Evolutionary conservation across 225 moss, liverwort and hornwort genomes (phyloP).

Genomic region (Bryoerythrophyllum caledonicum): DNA sequence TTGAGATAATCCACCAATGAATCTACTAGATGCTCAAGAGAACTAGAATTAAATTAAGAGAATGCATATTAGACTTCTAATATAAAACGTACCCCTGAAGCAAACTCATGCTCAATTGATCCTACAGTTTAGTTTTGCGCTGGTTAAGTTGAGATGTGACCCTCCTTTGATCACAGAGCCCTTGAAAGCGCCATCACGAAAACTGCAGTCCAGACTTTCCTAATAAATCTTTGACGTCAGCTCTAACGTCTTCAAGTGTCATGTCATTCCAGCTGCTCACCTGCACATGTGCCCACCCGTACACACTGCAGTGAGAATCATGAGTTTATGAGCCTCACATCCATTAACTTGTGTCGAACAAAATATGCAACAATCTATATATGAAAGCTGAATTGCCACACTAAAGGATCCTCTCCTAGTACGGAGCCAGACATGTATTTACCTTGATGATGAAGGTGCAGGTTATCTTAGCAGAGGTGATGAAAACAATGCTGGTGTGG

Average conservation of each 20-base stretch:
- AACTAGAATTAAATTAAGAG: neutral
- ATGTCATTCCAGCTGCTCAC: conserved; percentile 52
- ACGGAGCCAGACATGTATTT: neutral
- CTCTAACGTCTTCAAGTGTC: conserved; percentile 31
- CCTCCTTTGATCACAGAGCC: too few species aligned
- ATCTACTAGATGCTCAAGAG: conserved; percentile 1
- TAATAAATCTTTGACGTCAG: conserved; percentile 16
- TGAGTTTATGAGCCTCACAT: neutral
- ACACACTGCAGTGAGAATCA: conserved; percentile 12
- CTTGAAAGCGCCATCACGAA: too few species aligned
- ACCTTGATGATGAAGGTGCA: conserved; percentile 49
- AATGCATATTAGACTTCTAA: neutral
- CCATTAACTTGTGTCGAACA: too few species aligned
- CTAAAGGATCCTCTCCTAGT: neutral
- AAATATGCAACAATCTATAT: too few species aligned
- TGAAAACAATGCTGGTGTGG: conserved; percentile 37
- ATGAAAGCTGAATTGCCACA: neutral
- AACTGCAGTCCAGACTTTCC: conserved; percentile 31
- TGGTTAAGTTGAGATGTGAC: too few species aligned
- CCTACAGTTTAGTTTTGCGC: neutral
- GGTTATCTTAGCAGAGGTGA: conserved; percentile 30
- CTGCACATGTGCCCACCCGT: conserved; percentile 27
- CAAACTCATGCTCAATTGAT: neutral
- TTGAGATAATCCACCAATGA: neutral
- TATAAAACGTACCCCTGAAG: neutral